These are phyloP conservation scores for Nakaseomyces nivariensis DNA, from an alignment of 1,139 yeast genomes.

Conservation along the genomic window DNA sequence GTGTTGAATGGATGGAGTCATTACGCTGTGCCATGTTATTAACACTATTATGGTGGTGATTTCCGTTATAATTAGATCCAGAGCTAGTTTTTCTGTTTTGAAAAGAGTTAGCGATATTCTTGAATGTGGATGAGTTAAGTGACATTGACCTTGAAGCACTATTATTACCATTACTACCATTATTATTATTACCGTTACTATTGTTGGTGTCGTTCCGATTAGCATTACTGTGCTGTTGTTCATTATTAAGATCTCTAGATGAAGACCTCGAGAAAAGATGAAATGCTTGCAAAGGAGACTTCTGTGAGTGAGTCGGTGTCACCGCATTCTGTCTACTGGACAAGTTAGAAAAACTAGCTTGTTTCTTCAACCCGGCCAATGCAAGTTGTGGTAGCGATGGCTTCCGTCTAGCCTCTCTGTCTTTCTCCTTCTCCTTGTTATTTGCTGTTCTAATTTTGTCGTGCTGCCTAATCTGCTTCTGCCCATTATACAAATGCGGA, in stretches of 20 bases:
- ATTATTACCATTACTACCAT: conserved; percentile 8
- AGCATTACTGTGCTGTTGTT: background rate
- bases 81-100: conserved; percentile 14
- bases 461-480: background rate
- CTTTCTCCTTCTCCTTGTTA: background rate
- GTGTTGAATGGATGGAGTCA: conserved; percentile 1
- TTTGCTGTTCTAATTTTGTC: background rate
- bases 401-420: conserved; percentile 13
- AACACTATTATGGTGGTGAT: conserved; percentile 1
- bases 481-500: background rate
- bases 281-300: conserved; percentile 27
- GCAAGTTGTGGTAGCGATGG: conserved; percentile 27
- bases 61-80: conserved; percentile 4
- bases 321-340: conserved; percentile 8
- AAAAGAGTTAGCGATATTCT: conserved; percentile 26
- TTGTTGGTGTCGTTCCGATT: conserved; percentile 2
- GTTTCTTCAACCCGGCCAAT: conserved; percentile 20
- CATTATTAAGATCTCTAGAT: conserved; percentile 18
- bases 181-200: conserved; percentile 9
- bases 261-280: conserved; percentile 25
- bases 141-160: conserved; percentile 28
- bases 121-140: conserved; percentile 27
- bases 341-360: conserved; percentile 18
- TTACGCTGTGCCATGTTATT: conserved; percentile 3
- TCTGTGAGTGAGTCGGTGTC: conserved; percentile 18